Evolutionary conservation across 2,329 filamentous ascomycete genomes (phyloP), one percentile per base, ranked within the genome.

Genomic region (Aureobasidium sp.): DNA sequence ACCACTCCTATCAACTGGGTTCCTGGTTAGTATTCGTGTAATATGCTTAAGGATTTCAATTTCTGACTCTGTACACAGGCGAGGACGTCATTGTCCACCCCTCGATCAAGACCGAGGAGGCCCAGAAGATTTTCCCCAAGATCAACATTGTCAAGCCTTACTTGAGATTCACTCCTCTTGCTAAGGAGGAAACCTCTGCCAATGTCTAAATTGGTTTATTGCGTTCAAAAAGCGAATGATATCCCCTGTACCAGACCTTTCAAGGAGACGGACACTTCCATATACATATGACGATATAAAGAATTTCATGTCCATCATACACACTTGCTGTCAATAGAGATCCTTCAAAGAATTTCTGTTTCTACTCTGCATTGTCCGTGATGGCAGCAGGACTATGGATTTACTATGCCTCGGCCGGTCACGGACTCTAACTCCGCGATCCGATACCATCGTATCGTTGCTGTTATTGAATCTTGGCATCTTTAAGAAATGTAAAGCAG

Each of bases 1-100:
- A 84, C 82, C 59, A 86, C 83, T 4, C 83, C 83, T 26, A 84
- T 86, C 71, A 84, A 86, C 76, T 84, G 82, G 82, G 74, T 83
- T 3, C 81, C 81, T 56, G 77, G 76, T 60, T 5, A 60, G 46
- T 60, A 20, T 51, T 32, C 17, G 34, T 26, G 7, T 67, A 79
- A 83, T 69, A 13, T 9, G 3, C 26, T 81, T 82, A 82, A 27
- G 27, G 3, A 37, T 3, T 4, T 20, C 32, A 41, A 2, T 36
- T 41, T 36, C 53, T 52, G 17, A 51, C 59, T 52, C 4, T 44
- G 13, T 27, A 61, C n/a, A 51, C 32, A 51, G 39, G 50, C 41
- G 53, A 57, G 17, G 48, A 63, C 34, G 56, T 85, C 65, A 85
- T 86, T 68, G 83, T 86, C 47, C 82, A 84, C 72, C 83, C 83